Evolutionary conservation across 208 protist genomes (phyloP), one percentile per base, ranked within the genome.

Genomic region (Trichomonas gallinae): DNA sequence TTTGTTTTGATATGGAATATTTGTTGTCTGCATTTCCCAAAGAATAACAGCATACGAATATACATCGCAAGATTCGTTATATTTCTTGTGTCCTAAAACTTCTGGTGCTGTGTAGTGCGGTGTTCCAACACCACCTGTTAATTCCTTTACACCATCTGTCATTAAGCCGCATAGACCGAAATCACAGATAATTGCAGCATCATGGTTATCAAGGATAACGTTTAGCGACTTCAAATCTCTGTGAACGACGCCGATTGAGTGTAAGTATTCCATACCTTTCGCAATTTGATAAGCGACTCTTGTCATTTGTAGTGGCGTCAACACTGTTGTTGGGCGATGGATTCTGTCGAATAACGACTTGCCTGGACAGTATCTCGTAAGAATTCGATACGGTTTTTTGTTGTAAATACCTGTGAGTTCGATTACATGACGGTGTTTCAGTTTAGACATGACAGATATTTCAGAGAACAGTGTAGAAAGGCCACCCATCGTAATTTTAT

Each of bases 101-200:
- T 96, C 93, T 42, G 93, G 93, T 96, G 93, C 93, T 38, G 51
- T 81, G 63, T 96, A 96, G 72, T 96, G 93, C 17, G 93, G 93
- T 17, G 93, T 96, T 45, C 93, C 93, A 46, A 63, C 46, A 83
- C 93, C 51, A 46, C 46, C 93, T 83, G 9, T 15, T 2, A 96
- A 26, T 34, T 96, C 93, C 72, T 63, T 46, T n/a, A n/a, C n/a
- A 44, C 42, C 42, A 34, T 82, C 46, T 82, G 81, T 96, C 51
- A 96, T 82, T 0, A 96, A 83, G 17, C 51, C 49, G 31, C n/a
- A 44, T 6, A 96, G 36, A 31, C 93, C 93, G 63, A 96, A 96
- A 34, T 96, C 93, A 0, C 49, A 34, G 4, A 96, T 49, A 34
- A 36, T 48, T 10, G n/a, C 49, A 34, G 40, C 51, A 31, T 46